A percentile compares a stretch with the other conserved stretches of the same genome.
Conservation (phyloP, 352 stramenopile species). For the Pythium guiyangense region DNA sequence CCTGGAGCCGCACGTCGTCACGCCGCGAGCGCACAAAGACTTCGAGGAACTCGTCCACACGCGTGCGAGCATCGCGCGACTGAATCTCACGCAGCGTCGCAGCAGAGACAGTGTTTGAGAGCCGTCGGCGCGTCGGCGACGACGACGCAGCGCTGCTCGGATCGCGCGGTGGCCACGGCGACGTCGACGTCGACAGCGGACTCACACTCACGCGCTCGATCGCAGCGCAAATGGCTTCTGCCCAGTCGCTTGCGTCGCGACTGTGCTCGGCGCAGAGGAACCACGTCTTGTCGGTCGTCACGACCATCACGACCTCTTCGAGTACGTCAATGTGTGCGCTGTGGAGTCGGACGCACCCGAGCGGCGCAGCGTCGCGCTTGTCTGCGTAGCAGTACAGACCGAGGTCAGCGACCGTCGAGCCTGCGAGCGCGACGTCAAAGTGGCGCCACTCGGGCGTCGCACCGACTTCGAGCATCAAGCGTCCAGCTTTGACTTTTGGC, state of each 20-base stretch:
- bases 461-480: conserved; percentile 55
- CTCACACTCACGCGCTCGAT: conserved; percentile 39
- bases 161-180: not conserved
- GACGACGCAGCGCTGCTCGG: conserved; percentile 14
- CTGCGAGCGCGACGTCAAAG: conserved; percentile 63
- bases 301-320: conserved; percentile 74
- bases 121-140: conserved; percentile 21
- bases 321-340: conserved; percentile 65
- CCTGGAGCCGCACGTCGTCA: conserved; percentile 46
- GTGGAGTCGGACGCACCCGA: conserved; percentile 52
- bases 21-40: conserved; percentile 52
- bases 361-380: conserved; percentile 29
- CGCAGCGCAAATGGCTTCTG: conserved; percentile 46
- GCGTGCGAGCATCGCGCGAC: conserved; percentile 36
- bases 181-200: not conserved
- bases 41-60: conserved; percentile 70
- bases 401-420: conserved; percentile 40
- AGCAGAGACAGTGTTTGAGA: conserved; percentile 37
- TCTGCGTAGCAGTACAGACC: conserved; percentile 65
- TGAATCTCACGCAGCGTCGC: conserved; percentile 60
- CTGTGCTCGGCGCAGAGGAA: conserved; percentile 66
- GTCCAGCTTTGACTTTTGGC: conserved; percentile 59
- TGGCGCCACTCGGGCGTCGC: conserved; percentile 46
- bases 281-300: conserved; percentile 74
- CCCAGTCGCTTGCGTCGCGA: conserved; percentile 57